Base-by-base conservation (phyloP, 176 grass and related monocot species). In the Leersia perrieri region DNA sequence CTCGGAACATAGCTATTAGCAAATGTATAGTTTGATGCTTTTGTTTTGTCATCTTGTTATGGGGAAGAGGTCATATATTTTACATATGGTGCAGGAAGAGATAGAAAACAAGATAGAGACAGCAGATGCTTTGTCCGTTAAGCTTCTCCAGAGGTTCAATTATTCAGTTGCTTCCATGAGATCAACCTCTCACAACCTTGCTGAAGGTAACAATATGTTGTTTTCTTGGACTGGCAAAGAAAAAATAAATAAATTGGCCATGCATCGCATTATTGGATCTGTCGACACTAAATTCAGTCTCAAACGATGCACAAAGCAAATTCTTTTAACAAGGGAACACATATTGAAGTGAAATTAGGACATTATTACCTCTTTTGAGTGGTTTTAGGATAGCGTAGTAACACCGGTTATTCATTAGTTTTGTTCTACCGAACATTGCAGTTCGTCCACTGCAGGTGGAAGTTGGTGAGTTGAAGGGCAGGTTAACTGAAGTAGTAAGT, bases 31-130 rank as follows among this genome's bases (percentile, higher is more conserved):
- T 39, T 58, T 29, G 11, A 63, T 23, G 27, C 6, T 13, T 78
- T 44, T 13, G 27, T n/a, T 41, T 67, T 63, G 0, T 66, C 3
- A n/a, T 10, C 41, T 58, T 42, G 10, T 57, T 79, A 78, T 55
- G 15, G 6, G 62, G 20, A 40, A 18, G 11, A 76, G 14, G 14
- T 71, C 33, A 64, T 29, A 71, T 16, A 35, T 82, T n/a, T 45
- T 29, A 41, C 3, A 12, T 85, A 35, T 63, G 22, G 11, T 84
- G 68, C 83, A 93, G 92, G 92, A 88, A 84, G 92, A 93, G 73
- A 66, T 91, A 65, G 96, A 95, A 86, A 98, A 90, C 84, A 95
- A 95, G 82, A 98, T 95, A 74, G 88, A 93, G 80, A 98, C 90
- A 11, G 87, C 93, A 44, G 92, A 98, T 84, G 90, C 96, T 25